A percentile compares a stretch with the other conserved stretches of the same genome.
These are phyloP conservation scores for Lentinula lateritia DNA, from an alignment of 768 basidiomycete genomes.

Conservation along the genomic window DNA sequence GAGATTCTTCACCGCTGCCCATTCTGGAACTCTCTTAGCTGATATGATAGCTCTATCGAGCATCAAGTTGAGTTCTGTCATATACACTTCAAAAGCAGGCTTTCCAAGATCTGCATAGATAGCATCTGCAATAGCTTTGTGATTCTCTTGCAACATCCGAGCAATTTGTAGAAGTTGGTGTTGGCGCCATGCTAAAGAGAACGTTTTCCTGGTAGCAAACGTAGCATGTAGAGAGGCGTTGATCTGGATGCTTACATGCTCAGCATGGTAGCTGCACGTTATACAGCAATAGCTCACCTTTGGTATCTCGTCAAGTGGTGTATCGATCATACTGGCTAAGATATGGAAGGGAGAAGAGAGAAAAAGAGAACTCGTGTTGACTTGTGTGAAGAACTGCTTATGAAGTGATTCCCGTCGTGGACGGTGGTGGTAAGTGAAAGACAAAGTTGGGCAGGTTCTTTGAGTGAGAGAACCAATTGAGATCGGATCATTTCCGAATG, in stretches of 20 bases:
- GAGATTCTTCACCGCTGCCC: conserved; percentile 14
- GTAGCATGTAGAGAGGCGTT: conserved; percentile 11
- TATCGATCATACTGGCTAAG: neutral
- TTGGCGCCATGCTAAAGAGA: conserved; percentile 18
- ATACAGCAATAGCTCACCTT: neutral
- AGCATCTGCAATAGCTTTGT: conserved; percentile 13
- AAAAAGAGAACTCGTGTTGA: neutral
- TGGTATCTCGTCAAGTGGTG: neutral
- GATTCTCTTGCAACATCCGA: conserved; percentile 19
- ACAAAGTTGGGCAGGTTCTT: neutral
- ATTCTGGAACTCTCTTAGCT: conserved; percentile 17
- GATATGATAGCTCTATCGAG: conserved; percentile 11
- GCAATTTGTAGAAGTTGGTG: conserved; percentile 19
- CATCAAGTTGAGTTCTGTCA: conserved; percentile 14
- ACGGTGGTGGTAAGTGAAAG: neutral
- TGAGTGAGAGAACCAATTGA: neutral
- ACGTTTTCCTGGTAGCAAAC: conserved; percentile 16
- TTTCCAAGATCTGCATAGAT: conserved; percentile 15
- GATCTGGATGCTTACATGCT: neutral
- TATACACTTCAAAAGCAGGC: conserved; percentile 14
- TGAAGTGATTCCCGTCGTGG: neutral
- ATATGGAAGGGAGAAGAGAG: neutral
- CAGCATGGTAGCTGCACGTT: neutral
- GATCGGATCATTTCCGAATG: neutral
- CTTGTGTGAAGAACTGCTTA: neutral